Base-by-base conservation (phyloP, 352 stramenopile species). In the Phytopythium helicoides region DNA sequence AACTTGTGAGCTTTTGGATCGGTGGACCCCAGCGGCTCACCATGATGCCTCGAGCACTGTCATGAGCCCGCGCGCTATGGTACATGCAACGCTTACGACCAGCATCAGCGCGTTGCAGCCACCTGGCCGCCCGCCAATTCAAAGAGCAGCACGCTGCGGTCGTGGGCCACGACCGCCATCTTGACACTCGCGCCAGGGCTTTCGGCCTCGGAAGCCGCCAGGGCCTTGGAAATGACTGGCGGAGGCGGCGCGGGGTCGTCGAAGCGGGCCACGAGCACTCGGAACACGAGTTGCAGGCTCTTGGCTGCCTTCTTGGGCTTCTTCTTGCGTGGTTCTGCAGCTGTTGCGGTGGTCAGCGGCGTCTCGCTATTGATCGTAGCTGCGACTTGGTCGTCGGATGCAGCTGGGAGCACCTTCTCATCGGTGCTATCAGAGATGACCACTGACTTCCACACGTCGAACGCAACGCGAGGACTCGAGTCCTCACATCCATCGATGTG, bases 91-190 rank as follows among this genome's bases (percentile, higher is more conserved):
- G n/a, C 9, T 52, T 51, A 9, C 28, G 5, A 5, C 26, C 16
- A 6, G 18, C 25, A 22, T 58, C 26, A 47, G 28, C 38, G 31
- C 33, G 19, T 47, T 34, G 18, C 40, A 41, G n/a, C 44, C 55
- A 44, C 46, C 28, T 3, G 28, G 9, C 28, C 16, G 37, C 10
- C 38, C 16, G 38, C 21, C 46, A 88, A 56, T 59, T 87, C 77
- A 37, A 88, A 83, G 14, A 88, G 60, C 54, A 92, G 39, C n/a
- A 90, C 71, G 19, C 64, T 84, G 37, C 62, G 52, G 47, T 90
- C 73, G 23, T 57, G 61, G 37, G 83, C 62, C 19, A 84, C 74
- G 1, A 89, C 77, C 1, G 81, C 78, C 25, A 90, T 4, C 62
- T 92, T 90, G 23, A 89, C 41, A 1, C 76, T 68, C n/a, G 79